Base-by-base conservation (phyloP, 2,329 filamentous ascomycete genomes). In the Monilinia fructicola region DNA sequence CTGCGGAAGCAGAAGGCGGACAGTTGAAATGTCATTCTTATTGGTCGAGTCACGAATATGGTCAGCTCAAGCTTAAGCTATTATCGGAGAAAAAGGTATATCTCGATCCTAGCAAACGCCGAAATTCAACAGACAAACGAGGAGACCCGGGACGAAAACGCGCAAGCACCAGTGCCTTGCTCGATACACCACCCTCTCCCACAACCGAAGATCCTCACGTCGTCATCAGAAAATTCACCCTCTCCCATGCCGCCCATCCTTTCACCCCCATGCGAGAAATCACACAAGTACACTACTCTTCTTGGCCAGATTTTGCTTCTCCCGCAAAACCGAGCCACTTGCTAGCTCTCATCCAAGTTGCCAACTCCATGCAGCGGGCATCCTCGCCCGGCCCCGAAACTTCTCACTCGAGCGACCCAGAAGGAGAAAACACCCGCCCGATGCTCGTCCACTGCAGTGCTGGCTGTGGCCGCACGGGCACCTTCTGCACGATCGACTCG, bases 231-330 rank as follows among this genome's bases (percentile, higher is more conserved):
- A 95, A 95, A 76, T 95, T 98, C 74, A 90, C 91, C 0, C 80
- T 99, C 38, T 89, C 88, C 1, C 92, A 98, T 76, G 81, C 87
- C 2, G 81, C 85, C 1, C 85, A 90, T 67, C 93, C 94, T 0
- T 97, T 97, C 74, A 86, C 87, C 26, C 91, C 92, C 0, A 90
- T 97, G 71, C 90, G 94, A 31, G 93, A 98, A 78, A 90, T 99
- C 69, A 97, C 93, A 0, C 95, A 99, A 73, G 81, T 99, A 18
- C 93, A 98, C 76, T 98, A 97, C 77, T 88, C 92, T 0, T 89
- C 90, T n/a, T 99, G 95, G 95, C 95, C 95, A 0, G 95, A 99
- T 75, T 97, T 98, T 78, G 95, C 95, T 26, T 90, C 93, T 0
- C 94, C 94, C 0, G 93, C 95, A 0, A 90, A 96, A 74, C 93